Conservation (phyloP, 164 flowering plant genomes). For the Piper longum region DNA sequence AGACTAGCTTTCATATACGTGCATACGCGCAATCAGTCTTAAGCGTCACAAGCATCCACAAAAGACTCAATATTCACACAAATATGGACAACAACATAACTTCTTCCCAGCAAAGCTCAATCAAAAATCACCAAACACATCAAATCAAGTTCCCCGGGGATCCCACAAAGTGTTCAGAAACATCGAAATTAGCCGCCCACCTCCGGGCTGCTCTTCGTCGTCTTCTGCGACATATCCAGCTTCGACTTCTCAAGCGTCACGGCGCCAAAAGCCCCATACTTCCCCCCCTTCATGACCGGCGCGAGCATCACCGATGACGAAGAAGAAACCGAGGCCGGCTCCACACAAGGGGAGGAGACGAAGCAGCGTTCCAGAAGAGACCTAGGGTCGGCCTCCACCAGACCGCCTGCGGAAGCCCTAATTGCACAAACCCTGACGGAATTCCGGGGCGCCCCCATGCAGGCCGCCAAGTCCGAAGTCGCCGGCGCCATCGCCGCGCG, state of each 20-base stretch:
- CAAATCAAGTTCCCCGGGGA: not conserved
- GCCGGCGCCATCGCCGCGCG: not conserved
- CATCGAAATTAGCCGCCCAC: constrained; percentile 18
- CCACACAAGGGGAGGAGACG: constrained; percentile 11
- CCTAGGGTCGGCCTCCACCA: constrained; percentile 37
- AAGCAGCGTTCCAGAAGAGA: constrained; percentile 52
- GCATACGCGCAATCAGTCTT: too few species aligned
- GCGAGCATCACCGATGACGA: constrained; percentile 9
- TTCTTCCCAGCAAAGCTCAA: too few species aligned
- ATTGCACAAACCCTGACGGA: constrained; percentile 9
- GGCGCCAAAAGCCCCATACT: constrained; percentile 58
- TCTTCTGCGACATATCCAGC: constrained; percentile 54
- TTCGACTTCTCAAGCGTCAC: constrained; percentile 80
- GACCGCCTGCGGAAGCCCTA: constrained; percentile 15
- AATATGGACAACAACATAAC: too few species aligned
- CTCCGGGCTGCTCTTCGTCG: constrained; percentile 47
- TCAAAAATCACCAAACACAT: too few species aligned
- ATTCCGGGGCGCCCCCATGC: constrained; percentile 2
- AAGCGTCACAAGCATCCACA: too few species aligned
- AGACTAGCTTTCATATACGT: too few species aligned
- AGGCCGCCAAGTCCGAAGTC: not conserved
- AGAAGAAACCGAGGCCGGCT: constrained; percentile 5
- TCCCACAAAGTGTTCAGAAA: not conserved
- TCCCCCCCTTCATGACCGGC: constrained; percentile 41
- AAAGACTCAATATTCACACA: too few species aligned